phyloP scores from a whole-genome alignment of 352 stramenopile genomes.

The Phytophthora pisi region DNA sequence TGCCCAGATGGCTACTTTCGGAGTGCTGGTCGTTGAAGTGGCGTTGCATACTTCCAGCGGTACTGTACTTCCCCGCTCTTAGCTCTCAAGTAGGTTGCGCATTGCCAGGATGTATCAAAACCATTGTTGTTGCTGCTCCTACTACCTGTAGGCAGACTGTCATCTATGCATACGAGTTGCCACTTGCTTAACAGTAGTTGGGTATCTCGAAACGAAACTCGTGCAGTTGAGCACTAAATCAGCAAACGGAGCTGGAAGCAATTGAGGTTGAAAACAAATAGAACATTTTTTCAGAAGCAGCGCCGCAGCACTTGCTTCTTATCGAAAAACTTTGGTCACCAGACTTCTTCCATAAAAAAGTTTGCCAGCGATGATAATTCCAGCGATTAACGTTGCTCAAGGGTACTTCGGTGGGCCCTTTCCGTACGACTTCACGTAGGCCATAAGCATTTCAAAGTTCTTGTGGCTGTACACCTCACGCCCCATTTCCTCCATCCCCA shows the following conservation, averaged over 20 bases:
- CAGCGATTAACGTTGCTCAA: background rate
- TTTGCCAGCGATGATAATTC: background rate
- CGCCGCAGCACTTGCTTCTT: background rate
- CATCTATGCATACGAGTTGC: too few species aligned
- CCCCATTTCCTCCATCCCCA: slow-evolving; percentile 2
- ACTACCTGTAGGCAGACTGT: too few species aligned
- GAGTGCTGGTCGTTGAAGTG: background rate
- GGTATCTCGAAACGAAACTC: too few species aligned
- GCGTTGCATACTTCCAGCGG: too few species aligned
- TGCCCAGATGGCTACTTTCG: background rate
- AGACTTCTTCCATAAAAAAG: too few species aligned
- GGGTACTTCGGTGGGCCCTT: slow-evolving; percentile 4
- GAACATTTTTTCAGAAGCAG: background rate
- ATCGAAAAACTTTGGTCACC: too few species aligned
- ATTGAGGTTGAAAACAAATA: background rate
- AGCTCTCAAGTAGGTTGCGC: too few species aligned
- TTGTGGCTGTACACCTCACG: background rate
- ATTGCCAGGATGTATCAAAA: too few species aligned
- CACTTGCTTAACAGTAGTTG: too few species aligned
- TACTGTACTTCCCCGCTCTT: too few species aligned
- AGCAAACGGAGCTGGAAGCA: background rate
- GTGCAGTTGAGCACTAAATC: too few species aligned
- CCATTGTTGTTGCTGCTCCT: too few species aligned
- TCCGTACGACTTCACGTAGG: slow-evolving; percentile 2
- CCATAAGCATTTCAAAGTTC: background rate